Evolutionary conservation across 2,329 filamentous ascomycete species (phyloP).

Genomic region (Aspergillus intermedius): DNA sequence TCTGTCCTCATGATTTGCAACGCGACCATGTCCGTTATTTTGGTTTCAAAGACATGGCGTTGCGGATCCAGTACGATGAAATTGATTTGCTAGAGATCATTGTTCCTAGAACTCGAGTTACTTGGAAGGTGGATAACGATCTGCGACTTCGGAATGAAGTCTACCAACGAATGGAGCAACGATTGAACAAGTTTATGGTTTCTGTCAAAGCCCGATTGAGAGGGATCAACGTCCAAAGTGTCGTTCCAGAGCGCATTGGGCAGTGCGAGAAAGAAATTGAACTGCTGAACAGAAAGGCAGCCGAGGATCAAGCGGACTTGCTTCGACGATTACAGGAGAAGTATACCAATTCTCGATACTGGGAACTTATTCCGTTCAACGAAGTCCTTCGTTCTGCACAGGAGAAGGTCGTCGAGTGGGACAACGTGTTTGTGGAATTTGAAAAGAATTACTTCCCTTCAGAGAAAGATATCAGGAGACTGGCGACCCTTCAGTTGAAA

Average conservation of each 20-base stretch:
- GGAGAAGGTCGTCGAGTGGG: constrained; percentile 90
- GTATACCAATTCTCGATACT: constrained; percentile 91
- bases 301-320: constrained; percentile 72
- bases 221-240: constrained; percentile 84
- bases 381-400: constrained; percentile 81
- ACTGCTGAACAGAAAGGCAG: constrained; percentile 65
- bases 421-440: constrained; percentile 80
- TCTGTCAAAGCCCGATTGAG: constrained; percentile 79
- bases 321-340: constrained; percentile 75
- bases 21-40: constrained; percentile 91
- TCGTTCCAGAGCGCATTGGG: constrained; percentile 79
- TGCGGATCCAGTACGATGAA: constrained; percentile 86
- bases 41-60: constrained; percentile 73
- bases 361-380: constrained; percentile 93
- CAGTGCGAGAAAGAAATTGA: constrained; percentile 78
- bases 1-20: constrained; percentile 88
- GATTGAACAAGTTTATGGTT: constrained; percentile 77
- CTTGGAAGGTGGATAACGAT: constrained; percentile 97
- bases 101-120: constrained; percentile 80
- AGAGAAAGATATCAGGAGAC: constrained; percentile 88
- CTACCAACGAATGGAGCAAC: constrained; percentile 71
- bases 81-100: constrained; percentile 92
- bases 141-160: constrained; percentile 88
- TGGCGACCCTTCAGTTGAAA: constrained; percentile 86
- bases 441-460: constrained; percentile 88